phyloP scores from a whole-genome alignment of 2,329 filamentous ascomycete genomes.

The Fusarium sp. region DNA sequence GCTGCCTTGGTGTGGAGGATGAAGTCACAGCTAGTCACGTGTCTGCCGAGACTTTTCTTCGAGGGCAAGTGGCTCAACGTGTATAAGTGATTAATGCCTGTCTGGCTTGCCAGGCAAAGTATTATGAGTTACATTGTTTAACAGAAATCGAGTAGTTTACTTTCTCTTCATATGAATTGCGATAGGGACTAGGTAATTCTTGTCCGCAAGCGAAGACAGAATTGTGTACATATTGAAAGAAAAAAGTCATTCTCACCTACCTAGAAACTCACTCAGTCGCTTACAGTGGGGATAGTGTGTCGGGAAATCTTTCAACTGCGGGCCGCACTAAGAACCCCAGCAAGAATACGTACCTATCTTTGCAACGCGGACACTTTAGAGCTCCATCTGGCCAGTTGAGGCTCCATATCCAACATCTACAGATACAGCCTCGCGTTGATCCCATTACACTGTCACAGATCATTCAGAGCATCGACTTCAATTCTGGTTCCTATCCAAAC shows the following conservation, averaged over 20 bases:
- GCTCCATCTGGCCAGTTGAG: constrained; percentile 46
- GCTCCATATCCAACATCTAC: constrained; percentile 33
- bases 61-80: not conserved
- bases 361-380: constrained; percentile 17
- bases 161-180: not conserved
- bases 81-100: not conserved
- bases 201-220: not conserved
- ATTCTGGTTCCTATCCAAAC: not conserved
- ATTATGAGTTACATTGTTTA: not conserved
- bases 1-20: constrained; percentile 42
- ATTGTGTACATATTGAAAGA: not conserved
- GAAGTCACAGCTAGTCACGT: constrained; percentile 46
- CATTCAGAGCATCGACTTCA: not conserved
- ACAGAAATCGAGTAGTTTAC: not conserved
- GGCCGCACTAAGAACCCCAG: constrained; percentile 20
- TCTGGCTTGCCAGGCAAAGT: not conserved
- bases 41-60: constrained; percentile 29
- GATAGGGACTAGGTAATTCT: not conserved
- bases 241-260: not conserved
- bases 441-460: not conserved
- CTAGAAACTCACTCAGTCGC: not conserved
- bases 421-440: constrained; percentile 9
- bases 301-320: constrained; percentile 17
- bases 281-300: constrained; percentile 14
- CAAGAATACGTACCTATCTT: constrained; percentile 37